Percentiles rank a stretch among this genome's conserved stretches.
These are phyloP conservation scores for Fomitopsis pulvina DNA, from an alignment of 768 basidiomycete genomes.

Conservation along the genomic window DNA sequence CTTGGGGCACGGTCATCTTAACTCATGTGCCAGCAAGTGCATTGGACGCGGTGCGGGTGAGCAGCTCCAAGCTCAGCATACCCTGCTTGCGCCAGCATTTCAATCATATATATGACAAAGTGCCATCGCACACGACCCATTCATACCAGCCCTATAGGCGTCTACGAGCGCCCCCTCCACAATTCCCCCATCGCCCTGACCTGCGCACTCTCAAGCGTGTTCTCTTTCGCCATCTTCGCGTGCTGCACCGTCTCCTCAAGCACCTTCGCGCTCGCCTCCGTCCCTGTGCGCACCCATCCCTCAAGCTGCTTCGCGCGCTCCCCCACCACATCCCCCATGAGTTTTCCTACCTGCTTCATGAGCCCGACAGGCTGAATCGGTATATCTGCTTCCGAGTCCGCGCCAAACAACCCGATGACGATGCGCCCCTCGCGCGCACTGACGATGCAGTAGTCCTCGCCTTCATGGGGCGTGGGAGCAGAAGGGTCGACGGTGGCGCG, in stretches of 20 bases:
- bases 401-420: slow-evolving; percentile 14
- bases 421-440: slow-evolving; percentile 14
- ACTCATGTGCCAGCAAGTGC: no score
- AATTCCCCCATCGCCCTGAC: no score
- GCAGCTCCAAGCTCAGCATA: no score
- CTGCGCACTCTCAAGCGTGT: not conserved
- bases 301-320: not conserved
- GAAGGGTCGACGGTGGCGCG: not conserved
- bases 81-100: no score
- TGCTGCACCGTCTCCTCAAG: not conserved
- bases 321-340: not conserved
- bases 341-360: not conserved
- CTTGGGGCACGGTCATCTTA: no score
- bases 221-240: not conserved
- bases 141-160: no score
- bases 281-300: not conserved
- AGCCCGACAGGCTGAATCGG: not conserved
- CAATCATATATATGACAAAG: no score
- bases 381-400: slow-evolving; percentile 4
- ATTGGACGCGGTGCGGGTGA: no score
- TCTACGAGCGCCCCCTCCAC: no score
- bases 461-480: not conserved
- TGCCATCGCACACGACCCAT: no score
- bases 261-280: not conserved
- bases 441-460: slow-evolving; percentile 9